Evolutionary conservation across 2,329 filamentous ascomycete species (phyloP).

Genomic region (Colletotrichum tropicicola): DNA sequence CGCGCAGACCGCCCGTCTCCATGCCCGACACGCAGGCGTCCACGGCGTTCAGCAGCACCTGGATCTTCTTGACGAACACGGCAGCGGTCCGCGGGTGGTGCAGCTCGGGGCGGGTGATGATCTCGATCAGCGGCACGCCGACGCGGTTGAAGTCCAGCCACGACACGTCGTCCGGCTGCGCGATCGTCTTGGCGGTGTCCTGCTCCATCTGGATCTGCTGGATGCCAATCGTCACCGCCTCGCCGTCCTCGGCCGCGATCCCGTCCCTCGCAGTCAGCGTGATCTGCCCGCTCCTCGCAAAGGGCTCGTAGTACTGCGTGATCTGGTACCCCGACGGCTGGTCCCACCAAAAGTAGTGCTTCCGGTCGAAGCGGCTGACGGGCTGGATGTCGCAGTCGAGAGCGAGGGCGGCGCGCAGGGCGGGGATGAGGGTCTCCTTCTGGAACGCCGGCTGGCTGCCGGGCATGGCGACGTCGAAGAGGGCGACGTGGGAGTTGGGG

Average conservation of each 20-base stretch:
- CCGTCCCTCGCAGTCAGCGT: constrained; percentile 79
- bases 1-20: constrained; percentile 90
- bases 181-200: constrained; percentile 93
- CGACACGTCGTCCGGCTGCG: constrained; percentile 76
- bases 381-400: constrained; percentile 81
- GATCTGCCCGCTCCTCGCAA: constrained; percentile 77
- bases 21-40: constrained; percentile 91
- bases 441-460: constrained; percentile 91
- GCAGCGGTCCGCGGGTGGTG: constrained; percentile 89
- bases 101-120: constrained; percentile 91
- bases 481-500: constrained; percentile 87
- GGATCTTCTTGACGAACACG: constrained; percentile 88
- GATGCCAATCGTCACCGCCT: constrained; percentile 79
- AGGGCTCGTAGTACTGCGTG: constrained; percentile 88
- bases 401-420: constrained; percentile 87
- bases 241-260: constrained; percentile 77
- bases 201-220: constrained; percentile 98
- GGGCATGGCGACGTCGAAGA: constrained; percentile 90
- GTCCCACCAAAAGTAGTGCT: constrained; percentile 99
- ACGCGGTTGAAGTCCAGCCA: constrained; percentile 95
- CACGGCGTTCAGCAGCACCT: constrained; percentile 79
- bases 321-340: constrained; percentile 97
- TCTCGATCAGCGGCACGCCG: constrained; percentile 90
- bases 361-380: constrained; percentile 88
- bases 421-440: constrained; percentile 82